A percentile compares a stretch with the other conserved stretches of the same genome.
These are phyloP conservation scores for Nakazawaea wickerhamii DNA, from an alignment of 805 yeast species.

Conservation along the genomic window DNA sequence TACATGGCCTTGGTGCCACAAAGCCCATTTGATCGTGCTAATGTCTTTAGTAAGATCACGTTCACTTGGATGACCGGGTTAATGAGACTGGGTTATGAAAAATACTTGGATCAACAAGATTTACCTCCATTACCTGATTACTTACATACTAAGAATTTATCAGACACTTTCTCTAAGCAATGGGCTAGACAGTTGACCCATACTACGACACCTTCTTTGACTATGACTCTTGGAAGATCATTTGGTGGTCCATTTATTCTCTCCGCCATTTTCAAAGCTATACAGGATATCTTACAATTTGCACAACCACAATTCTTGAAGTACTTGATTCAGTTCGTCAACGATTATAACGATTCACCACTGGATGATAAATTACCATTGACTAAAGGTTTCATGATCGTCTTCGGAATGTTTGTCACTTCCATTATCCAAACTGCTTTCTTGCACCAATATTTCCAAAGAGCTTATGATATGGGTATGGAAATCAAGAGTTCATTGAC, in stretches of 20 bases:
- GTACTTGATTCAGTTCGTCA: slow-evolving; percentile 55
- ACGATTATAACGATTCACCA: slow-evolving; percentile 37
- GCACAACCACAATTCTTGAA: slow-evolving; percentile 83
- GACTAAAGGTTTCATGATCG: slow-evolving; percentile 70
- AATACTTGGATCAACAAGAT: slow-evolving; percentile 47
- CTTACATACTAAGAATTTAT: slow-evolving; percentile 50
- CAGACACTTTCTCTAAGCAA: slow-evolving; percentile 42
- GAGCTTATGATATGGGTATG: slow-evolving; percentile 73
- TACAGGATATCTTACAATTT: slow-evolving; percentile 77
- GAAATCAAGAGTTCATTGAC: slow-evolving; percentile 65
- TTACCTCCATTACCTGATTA: slow-evolving; percentile 73
- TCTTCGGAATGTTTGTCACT: slow-evolving; percentile 66
- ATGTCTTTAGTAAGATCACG: slow-evolving; percentile 46
- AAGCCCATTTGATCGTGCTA: slow-evolving; percentile 42
- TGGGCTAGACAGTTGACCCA: slow-evolving; percentile 54
- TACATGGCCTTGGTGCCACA: slow-evolving; percentile 27
- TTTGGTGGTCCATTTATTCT: slow-evolving; percentile 68
- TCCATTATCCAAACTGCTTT: slow-evolving; percentile 75
- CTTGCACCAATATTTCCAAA: slow-evolving; percentile 74
- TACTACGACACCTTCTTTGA: slow-evolving; percentile 29
- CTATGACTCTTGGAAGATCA: slow-evolving; percentile 52
- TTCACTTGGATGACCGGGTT: slow-evolving; percentile 58
- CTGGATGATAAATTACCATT: slow-evolving; percentile 47
- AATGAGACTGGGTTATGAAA: slow-evolving; percentile 46
- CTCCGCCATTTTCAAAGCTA: slow-evolving; percentile 67